phyloP scores from a whole-genome alignment of 2,329 filamentous ascomycete genomes.

The Colletotrichum somersetense region DNA sequence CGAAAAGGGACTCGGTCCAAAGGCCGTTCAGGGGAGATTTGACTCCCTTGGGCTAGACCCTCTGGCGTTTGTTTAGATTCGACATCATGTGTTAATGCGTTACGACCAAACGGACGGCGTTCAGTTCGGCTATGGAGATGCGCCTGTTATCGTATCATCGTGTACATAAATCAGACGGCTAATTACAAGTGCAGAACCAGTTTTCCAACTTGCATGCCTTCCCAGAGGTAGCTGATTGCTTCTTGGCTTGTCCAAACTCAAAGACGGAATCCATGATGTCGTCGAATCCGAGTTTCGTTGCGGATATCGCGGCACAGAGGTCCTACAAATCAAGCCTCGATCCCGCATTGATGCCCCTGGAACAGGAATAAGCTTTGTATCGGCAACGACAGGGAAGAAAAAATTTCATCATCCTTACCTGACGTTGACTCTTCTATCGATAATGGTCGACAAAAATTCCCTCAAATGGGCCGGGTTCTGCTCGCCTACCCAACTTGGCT shows the following conservation, averaged over 20 bases:
- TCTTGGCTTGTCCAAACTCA: not conserved
- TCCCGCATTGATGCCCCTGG: not conserved
- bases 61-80: no score
- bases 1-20: constrained; percentile 44
- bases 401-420: not conserved
- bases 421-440: not conserved
- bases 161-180: not conserved
- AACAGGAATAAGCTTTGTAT: not conserved
- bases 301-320: not conserved
- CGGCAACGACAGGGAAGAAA: not conserved
- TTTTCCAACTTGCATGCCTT: not conserved
- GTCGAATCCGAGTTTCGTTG: not conserved
- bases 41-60: constrained; percentile 48
- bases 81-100: not conserved
- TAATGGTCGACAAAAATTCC: not conserved
- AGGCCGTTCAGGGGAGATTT: constrained; percentile 50
- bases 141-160: not conserved
- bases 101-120: not conserved
- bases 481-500: not conserved
- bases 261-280: not conserved
- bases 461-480: not conserved
- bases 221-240: not conserved
- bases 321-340: not conserved
- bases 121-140: not conserved
- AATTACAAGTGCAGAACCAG: not conserved